Conservation (phyloP, 2,329 filamentous ascomycete genomes). For the Lizonia empirigonia region DNA sequence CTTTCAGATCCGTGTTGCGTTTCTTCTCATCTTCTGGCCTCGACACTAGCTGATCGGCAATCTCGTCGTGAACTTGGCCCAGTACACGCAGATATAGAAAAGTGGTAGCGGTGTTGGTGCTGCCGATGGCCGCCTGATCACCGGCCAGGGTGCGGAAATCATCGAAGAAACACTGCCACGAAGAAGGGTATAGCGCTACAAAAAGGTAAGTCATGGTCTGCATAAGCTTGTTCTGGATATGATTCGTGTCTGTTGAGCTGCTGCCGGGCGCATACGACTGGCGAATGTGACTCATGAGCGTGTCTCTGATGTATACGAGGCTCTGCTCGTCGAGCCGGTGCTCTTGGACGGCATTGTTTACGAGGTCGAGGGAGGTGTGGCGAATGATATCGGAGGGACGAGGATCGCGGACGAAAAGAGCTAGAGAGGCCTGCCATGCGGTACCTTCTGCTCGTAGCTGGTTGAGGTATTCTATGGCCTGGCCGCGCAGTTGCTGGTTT, state of each 20-base stretch:
- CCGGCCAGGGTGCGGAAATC: constrained; percentile 82
- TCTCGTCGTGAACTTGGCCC: constrained; percentile 92
- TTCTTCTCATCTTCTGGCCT: constrained; percentile 79
- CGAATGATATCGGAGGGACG: constrained; percentile 82
- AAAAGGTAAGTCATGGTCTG: constrained; percentile 96
- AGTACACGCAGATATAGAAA: constrained; percentile 88
- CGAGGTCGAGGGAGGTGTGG: constrained; percentile 85
- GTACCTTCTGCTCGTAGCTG: constrained; percentile 81
- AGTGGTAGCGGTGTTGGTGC: constrained; percentile 76
- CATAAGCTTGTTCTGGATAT: constrained; percentile 94
- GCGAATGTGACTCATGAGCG: constrained; percentile 79
- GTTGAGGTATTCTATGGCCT: constrained; percentile 80
- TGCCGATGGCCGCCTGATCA: constrained; percentile 59
- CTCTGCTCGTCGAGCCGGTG: constrained; percentile 75
- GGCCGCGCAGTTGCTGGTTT: constrained; percentile 72
- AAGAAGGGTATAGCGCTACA: constrained; percentile 79
- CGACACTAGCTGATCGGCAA: constrained; percentile 87
- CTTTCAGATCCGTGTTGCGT: constrained; percentile 88
- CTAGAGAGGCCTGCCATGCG: constrained; percentile 88
- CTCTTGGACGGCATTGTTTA: constrained; percentile 88
- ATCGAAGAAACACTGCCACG: constrained; percentile 89
- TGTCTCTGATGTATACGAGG: constrained; percentile 77
- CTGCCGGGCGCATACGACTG: constrained; percentile 71
- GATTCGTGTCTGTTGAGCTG: constrained; percentile 68
- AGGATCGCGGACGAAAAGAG: constrained; percentile 80